A percentile compares a stretch with the other conserved stretches of the same genome.
These are phyloP conservation scores for Arxiozyma heterogenica DNA, from an alignment of 1,139 yeast species.

Conservation along the genomic window DNA sequence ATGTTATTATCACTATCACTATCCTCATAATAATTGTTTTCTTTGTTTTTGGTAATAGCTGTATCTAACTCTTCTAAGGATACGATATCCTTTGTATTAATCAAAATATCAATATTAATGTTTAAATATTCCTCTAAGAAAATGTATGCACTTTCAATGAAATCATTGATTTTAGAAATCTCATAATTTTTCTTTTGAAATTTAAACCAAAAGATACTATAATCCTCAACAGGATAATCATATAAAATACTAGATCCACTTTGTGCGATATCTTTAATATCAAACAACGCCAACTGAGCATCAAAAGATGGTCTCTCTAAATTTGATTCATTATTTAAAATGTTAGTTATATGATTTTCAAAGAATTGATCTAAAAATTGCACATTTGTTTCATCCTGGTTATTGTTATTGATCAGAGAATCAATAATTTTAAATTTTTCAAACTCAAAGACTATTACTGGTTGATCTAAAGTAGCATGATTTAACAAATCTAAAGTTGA, in stretches of 20 bases:
- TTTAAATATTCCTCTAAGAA: constrained; percentile 18
- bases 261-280: constrained; percentile 13
- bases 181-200: constrained; percentile 18
- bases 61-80: constrained; percentile 5
- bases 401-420: constrained; percentile 6
- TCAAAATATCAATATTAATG: constrained; percentile 13
- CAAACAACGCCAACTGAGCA: constrained; percentile 2
- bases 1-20: neutral
- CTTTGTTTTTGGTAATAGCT: neutral
- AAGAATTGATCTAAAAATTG: constrained; percentile 18
- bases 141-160: constrained; percentile 18
- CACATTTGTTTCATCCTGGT: neutral
- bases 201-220: constrained; percentile 17
- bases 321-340: constrained; percentile 10
- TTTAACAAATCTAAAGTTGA: constrained; percentile 8
- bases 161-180: constrained; percentile 18
- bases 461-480: constrained; percentile 14
- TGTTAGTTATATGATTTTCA: constrained; percentile 10
- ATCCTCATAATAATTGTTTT: neutral
- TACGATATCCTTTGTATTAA: constrained; percentile 10
- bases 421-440: constrained; percentile 14
- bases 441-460: constrained; percentile 22
- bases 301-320: constrained; percentile 4
- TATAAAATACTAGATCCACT: constrained; percentile 16
- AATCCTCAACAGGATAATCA: constrained; percentile 13